These are phyloP conservation scores for Mycogone perniciosa DNA, from an alignment of 2,329 filamentous ascomycete genomes.

Conservation along the genomic window DNA sequence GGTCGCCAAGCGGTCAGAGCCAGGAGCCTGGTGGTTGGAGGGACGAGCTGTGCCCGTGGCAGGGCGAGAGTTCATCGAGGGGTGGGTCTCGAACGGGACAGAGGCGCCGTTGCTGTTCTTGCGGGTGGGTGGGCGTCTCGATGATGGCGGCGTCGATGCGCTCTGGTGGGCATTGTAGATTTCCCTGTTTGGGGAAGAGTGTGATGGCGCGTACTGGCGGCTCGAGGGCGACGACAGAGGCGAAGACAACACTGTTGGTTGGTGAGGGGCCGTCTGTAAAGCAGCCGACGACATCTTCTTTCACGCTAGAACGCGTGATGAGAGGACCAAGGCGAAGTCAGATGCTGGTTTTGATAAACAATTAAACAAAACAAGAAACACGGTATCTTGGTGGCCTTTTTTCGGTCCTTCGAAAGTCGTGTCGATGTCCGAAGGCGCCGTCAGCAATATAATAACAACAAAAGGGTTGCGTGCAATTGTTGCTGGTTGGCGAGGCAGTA, in stretches of 20 bases:
- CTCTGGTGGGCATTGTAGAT: conserved; percentile 50
- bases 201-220: conserved; percentile 46
- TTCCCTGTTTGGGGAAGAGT: conserved; percentile 48
- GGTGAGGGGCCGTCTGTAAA: conserved; percentile 54
- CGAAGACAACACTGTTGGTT: conserved; percentile 43
- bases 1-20: conserved; percentile 49
- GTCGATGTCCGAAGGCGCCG: not conserved
- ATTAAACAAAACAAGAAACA: too few relatives aligned
- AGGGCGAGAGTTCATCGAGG: conserved; percentile 43
- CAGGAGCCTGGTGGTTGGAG: conserved; percentile 37
- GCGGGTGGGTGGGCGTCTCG: conserved; percentile 47
- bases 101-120: conserved; percentile 43
- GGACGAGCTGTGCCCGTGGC: conserved; percentile 37
- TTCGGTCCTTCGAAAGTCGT: not conserved
- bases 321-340: conserved; percentile 5
- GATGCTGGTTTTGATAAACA: not conserved
- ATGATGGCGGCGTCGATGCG: conserved; percentile 44
- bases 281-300: conserved; percentile 47
- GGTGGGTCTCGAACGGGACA: conserved; percentile 30
- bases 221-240: conserved; percentile 43
- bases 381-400: not conserved
- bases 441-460: not conserved
- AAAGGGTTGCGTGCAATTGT: not conserved
- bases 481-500: not conserved
- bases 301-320: conserved; percentile 16